A percentile compares a stretch with the other conserved stretches of the same genome.
Conservation (phyloP, 306 rosid genomes). For the Dryas alaskensis region DNA sequence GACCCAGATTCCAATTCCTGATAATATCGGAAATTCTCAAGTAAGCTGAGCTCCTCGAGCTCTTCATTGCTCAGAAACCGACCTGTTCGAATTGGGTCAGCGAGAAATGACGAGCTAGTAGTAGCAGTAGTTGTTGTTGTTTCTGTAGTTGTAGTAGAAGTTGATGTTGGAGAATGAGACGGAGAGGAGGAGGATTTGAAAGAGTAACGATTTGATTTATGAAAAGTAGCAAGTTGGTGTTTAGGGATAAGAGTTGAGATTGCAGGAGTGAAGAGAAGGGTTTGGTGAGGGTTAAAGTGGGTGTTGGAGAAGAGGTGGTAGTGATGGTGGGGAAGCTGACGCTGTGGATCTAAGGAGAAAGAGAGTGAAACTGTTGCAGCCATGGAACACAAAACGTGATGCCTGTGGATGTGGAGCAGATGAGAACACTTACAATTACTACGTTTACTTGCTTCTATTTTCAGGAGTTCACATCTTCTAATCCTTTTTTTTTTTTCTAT, state of each 20-base stretch:
- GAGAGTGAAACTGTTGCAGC: conserved; percentile 53
- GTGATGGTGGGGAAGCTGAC: conserved; percentile 24
- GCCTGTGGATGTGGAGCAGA: not conserved
- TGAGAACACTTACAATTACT: not conserved
- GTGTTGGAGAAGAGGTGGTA: conserved; percentile 7
- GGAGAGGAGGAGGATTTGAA: conserved; percentile 49
- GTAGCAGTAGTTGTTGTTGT: not conserved
- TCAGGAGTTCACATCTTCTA: not conserved
- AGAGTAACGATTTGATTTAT: conserved; percentile 14
- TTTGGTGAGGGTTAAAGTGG: conserved; percentile 29
- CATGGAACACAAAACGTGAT: conserved; percentile 34
- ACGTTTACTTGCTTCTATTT: not conserved
- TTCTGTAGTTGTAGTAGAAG: conserved; percentile 11
- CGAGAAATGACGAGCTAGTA: conserved; percentile 25
- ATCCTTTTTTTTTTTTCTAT: not conserved
- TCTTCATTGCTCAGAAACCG: conserved; percentile 63
- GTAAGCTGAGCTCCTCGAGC: conserved; percentile 49
- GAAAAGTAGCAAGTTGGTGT: conserved; percentile 30
- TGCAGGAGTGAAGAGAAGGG: conserved; percentile 22
- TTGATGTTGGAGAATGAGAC: conserved; percentile 15
- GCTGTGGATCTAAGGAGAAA: conserved; percentile 48
- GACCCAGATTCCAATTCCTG: conserved; percentile 65
- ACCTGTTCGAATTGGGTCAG: conserved; percentile 54
- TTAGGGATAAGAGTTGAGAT: conserved; percentile 24
- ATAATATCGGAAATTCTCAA: conserved; percentile 47